phyloP scores from a whole-genome alignment of 176 grass and related monocot species.

The Cenchrus purpureus region DNA sequence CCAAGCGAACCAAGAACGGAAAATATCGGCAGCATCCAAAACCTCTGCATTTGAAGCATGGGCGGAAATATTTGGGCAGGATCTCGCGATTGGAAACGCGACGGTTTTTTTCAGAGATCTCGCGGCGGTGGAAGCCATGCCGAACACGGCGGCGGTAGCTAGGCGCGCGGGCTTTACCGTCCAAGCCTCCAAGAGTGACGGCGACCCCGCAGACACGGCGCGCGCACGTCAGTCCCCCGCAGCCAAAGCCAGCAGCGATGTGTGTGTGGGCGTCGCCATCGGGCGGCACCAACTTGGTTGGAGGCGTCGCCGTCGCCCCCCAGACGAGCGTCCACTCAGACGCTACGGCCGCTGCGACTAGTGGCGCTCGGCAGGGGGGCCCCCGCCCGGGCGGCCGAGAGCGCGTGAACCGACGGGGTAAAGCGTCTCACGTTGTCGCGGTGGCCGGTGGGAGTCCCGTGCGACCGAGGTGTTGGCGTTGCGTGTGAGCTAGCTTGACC shows the following conservation, averaged over 20 bases:
- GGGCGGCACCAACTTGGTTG: constrained; percentile 22
- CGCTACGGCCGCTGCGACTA: not conserved
- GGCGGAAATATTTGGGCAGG: no score
- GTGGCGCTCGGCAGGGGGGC: not conserved
- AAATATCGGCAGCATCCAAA: no score
- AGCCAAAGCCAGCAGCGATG: not conserved
- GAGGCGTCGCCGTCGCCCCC: constrained; percentile 12
- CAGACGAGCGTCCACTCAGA: constrained; percentile 9
- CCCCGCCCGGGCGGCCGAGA: no score
- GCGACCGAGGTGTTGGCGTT: not conserved
- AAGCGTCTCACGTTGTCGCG: not conserved
- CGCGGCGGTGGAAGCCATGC: not conserved
- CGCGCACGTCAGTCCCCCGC: not conserved
- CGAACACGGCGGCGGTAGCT: not conserved
- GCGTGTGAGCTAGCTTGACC: constrained; percentile 36
- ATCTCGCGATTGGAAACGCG: no score
- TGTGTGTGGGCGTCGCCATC: constrained; percentile 1
- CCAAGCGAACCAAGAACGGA: no score
- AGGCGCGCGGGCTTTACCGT: not conserved
- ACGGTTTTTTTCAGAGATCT: not conserved
- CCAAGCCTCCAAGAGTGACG: not conserved
- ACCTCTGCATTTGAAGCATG: no score
- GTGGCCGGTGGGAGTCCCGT: not conserved
- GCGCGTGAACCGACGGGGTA: not conserved
- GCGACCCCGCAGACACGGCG: not conserved